Base-by-base conservation (phyloP, 2,329 filamentous ascomycete genomes). In the Hortaea werneckii region DNA sequence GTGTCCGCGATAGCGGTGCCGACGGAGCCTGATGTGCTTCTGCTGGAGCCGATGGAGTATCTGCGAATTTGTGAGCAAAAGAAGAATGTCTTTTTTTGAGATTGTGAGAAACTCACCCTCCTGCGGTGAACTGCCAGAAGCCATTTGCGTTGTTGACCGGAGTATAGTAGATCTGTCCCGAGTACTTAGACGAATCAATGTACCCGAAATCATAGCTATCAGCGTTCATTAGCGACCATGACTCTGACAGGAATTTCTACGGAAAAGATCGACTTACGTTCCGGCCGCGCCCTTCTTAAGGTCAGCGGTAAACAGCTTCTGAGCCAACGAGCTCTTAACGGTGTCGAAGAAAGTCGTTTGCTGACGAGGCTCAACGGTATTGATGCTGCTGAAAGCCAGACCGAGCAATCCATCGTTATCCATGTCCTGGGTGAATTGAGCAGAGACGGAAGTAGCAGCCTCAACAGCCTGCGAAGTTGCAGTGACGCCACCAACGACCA, bases 1-100 rank as follows among this genome's bases (percentile, higher is more conserved):
- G 82, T 86, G 66, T 86, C 82, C 57, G 79, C 78, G 61, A 86
- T 84, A 54, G 72, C 74, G 37, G 61, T 54, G 61, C 79, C 72
- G 49, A 65, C 57, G 63, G 76, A 71, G 50, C 64, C 58, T 40
- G 61, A 45, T 34, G 62, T 57, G 46, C 68, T 65, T 62, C 66
- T 53, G 44, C 53, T 52, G 49, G 61, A 61, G 43, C 77, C 80
- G 43, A 82, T 58, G 35, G 67, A 67, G 65, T 79, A 82, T 13
- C 74, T 35, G 32, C 9, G 32, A 20, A 2, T 20, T 20, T 20
- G 20, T 20, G 20, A 20, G 20, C 4, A 20, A 20, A 20, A 20
- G 20, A 4, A 20, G 20, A 20, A 20, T 20, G 20, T 20, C 20
- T 20, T 20, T 20, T n/a, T 20, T 20, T 20, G 20, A 20, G 4